Conservation (phyloP, 352 stramenopile species). For the Globisporangium alternatum region DNA sequence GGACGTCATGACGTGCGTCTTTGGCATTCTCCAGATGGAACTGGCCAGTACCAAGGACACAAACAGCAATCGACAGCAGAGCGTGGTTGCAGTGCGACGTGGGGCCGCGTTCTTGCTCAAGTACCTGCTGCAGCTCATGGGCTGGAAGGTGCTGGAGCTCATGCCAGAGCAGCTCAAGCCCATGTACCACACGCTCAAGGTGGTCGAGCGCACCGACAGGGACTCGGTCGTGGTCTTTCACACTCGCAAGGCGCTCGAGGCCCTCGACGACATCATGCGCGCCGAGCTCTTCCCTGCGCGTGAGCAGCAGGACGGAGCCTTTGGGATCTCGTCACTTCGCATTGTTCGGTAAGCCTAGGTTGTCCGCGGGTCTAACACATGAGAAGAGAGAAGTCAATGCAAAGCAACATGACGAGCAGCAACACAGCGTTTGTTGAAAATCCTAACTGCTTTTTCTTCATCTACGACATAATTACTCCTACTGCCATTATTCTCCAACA, state of each 20-base stretch:
- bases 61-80: constrained; percentile 4
- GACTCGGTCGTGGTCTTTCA: constrained; percentile 74
- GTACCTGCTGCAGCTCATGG: constrained; percentile 73
- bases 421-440: neutral
- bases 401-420: neutral
- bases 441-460: neutral
- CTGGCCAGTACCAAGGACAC: constrained; percentile 13
- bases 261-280: constrained; percentile 68
- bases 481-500: neutral
- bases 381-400: no score
- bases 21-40: constrained; percentile 77
- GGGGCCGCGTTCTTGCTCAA: constrained; percentile 76
- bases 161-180: constrained; percentile 66
- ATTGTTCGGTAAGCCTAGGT: constrained; percentile 33
- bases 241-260: constrained; percentile 42
- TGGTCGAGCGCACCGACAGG: constrained; percentile 53
- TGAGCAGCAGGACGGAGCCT: constrained; percentile 31
- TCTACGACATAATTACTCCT: neutral
- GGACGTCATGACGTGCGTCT: constrained; percentile 77
- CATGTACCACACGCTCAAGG: constrained; percentile 78
- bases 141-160: constrained; percentile 71
- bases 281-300: constrained; percentile 61
- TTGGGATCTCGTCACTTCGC: constrained; percentile 44
- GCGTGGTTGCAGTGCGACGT: constrained; percentile 60
- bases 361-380: neutral